These are phyloP conservation scores for Phytophthora crassamura DNA, from an alignment of 352 stramenopile genomes.

Conservation along the genomic window DNA sequence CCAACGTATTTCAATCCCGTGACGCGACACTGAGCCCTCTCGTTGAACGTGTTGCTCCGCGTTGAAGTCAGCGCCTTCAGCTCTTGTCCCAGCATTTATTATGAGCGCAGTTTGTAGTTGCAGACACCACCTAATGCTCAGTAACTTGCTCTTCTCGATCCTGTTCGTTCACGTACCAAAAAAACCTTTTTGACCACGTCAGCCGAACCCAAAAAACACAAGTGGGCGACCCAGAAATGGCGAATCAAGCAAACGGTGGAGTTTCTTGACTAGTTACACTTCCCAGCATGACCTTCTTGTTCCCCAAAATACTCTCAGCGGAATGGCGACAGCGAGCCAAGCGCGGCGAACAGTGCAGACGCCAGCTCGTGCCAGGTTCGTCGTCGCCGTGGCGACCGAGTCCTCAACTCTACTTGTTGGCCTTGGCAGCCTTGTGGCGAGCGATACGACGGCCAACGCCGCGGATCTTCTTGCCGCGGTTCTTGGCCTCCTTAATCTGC, in stretches of 20 bases:
- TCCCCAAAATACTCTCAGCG: slow-evolving; percentile 53
- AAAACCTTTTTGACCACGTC: not conserved
- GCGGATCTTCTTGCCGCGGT: slow-evolving; percentile 98
- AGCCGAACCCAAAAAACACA: not conserved
- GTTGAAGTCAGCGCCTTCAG: slow-evolving; percentile 10
- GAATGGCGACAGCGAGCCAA: slow-evolving; percentile 45
- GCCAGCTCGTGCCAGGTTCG: slow-evolving; percentile 30
- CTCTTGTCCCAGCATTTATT: slow-evolving; percentile 19
- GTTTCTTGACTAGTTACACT: slow-evolving; percentile 68
- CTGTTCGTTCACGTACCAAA: not conserved
- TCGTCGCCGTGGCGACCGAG: slow-evolving; percentile 32
- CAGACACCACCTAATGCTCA: slow-evolving; percentile 23
- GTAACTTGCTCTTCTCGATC: slow-evolving; percentile 1
- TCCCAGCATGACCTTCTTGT: slow-evolving; percentile 60
- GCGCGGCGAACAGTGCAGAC: slow-evolving; percentile 22
- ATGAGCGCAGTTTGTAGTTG: slow-evolving; percentile 25
- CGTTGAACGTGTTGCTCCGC: slow-evolving; percentile 7
- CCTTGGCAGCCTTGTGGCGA: slow-evolving; percentile 99
- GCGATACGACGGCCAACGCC: slow-evolving; percentile 98
- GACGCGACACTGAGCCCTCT: slow-evolving; percentile 2
- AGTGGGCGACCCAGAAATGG: not conserved
- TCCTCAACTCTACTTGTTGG: slow-evolving; percentile 90
- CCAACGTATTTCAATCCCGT: slow-evolving; percentile 11
- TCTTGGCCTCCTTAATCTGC: slow-evolving; percentile 99
- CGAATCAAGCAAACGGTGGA: slow-evolving; percentile 51